Evolutionary conservation across 2,329 filamentous ascomycete genomes (phyloP), one percentile per base, ranked within the genome.

Genomic region (Leptoxyphium fumago): DNA sequence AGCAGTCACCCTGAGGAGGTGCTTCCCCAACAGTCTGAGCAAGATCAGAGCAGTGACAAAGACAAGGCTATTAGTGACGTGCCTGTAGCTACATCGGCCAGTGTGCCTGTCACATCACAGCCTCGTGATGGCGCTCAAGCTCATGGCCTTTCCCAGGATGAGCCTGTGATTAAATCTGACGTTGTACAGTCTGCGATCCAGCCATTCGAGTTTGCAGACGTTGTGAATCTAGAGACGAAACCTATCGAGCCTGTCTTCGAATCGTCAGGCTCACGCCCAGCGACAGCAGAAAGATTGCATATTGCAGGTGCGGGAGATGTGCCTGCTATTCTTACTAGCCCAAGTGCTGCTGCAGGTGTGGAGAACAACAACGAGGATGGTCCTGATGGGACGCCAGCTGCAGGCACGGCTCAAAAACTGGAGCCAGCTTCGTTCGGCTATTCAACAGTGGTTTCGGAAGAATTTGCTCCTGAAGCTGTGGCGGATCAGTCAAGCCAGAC

Each of bases 301-400:
- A 26, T 26, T 7, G 21, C 21, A 26, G 7, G 21, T 7, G 21
- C 3, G 21, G 21, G 21, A 26, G 21, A 26, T 26, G 21, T 26
- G 21, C 21, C 21, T 4, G 21, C 21, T 26, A 26, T 26, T 26
- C 7, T 7, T 26, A 26, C 21, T 26, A 7, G 21, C 7, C 7
- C 21, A 26, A 26, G 7, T 26, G 21, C 7, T 26, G 21, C 4
- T 26, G 21, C 21, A 26, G 21, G 7, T 26, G 21, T 26, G 18
- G 42, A 49, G 10, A 36, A 46, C 8, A 38, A 46, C 2, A 28
- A 50, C 10, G 45, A 46, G 14, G 34, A 45, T 3, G 34, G 41
- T 15, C 45, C 45, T 13, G 21, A 39, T 18, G 46, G 21, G 21
- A 26, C 21, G 21, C 21, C 21, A 26, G 7, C 21, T 26, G 7